Conservation (phyloP, 331 rosid species). For the Phaseolus coccineus region DNA sequence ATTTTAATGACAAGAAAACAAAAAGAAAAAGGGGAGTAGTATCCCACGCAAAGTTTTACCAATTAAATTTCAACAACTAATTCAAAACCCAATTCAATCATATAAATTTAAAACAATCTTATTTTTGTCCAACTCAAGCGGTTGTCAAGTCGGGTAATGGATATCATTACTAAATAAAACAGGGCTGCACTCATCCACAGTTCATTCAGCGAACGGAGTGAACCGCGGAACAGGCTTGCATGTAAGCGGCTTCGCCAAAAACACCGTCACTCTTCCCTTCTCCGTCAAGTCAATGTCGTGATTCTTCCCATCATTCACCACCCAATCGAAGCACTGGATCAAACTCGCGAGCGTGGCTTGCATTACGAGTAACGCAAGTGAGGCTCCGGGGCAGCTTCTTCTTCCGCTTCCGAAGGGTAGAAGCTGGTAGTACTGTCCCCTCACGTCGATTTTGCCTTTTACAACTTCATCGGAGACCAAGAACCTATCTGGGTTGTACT, state of each 20-base stretch:
- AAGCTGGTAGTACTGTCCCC: slow-evolving; percentile 53
- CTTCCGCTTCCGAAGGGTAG: slow-evolving; percentile 64
- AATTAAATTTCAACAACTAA: no score
- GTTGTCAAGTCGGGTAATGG: no score
- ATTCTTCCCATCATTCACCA: background rate
- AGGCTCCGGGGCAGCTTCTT: slow-evolving; percentile 64
- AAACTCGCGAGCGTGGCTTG: slow-evolving; percentile 54
- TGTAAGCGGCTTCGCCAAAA: background rate
- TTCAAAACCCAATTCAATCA: no score
- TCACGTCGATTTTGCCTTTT: slow-evolving; percentile 43
- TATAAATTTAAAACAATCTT: no score
- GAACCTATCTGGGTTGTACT: slow-evolving; percentile 63
- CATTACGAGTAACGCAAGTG: slow-evolving; percentile 53
- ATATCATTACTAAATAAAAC: no score
- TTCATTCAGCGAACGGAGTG: background rate
- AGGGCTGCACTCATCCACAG: background rate
- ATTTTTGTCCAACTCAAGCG: no score
- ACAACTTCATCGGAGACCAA: background rate
- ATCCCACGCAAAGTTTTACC: no score
- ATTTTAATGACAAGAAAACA: no score
- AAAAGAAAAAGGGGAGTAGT: no score
- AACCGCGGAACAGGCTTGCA: slow-evolving; percentile 10
- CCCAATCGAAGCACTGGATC: slow-evolving; percentile 76
- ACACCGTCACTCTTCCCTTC: slow-evolving; percentile 1
- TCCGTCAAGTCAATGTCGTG: background rate